These are phyloP conservation scores for Centella asiatica DNA, from an alignment of 129 eudicot species.

Conservation along the genomic window DNA sequence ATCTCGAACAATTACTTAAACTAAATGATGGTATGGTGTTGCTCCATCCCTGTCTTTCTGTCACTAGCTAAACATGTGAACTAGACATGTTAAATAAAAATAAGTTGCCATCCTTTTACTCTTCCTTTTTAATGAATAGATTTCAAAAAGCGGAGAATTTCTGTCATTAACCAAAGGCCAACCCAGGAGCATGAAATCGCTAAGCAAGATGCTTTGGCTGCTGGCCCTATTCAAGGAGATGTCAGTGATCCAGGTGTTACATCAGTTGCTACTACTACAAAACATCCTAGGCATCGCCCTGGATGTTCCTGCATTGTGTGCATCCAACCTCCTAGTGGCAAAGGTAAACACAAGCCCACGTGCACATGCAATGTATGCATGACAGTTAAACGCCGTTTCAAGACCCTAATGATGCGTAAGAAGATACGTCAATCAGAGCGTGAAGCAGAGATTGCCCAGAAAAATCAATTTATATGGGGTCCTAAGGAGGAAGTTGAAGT, in stretches of 20 bases:
- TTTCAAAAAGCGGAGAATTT: conserved; percentile 43
- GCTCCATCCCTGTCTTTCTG: background rate
- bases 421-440: conserved; percentile 91
- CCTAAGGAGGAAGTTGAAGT: conserved; percentile 46
- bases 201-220: conserved; percentile 15
- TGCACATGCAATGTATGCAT: conserved; percentile 79
- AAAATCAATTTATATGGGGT: conserved; percentile 34
- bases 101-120: conserved; percentile 5
- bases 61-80: background rate
- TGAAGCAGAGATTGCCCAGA: conserved; percentile 75
- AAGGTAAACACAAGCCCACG: conserved; percentile 69
- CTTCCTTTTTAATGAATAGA: conserved; percentile 30
- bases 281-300: conserved; percentile 90
- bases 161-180: conserved; percentile 21
- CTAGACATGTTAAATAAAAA: background rate
- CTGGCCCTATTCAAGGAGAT: conserved; percentile 26
- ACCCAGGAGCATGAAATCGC: conserved; percentile 36
- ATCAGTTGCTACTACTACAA: conserved; percentile 71
- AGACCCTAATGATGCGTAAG: conserved; percentile 42
- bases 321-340: conserved; percentile 92
- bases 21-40: conserved; percentile 51
- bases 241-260: conserved; percentile 28
- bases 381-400: conserved; percentile 81
- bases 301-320: conserved; percentile 94
- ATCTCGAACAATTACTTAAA: conserved; percentile 62